Evolutionary conservation across 768 basidiomycete genomes (phyloP).

Genomic region (Russula dissimulans): DNA sequence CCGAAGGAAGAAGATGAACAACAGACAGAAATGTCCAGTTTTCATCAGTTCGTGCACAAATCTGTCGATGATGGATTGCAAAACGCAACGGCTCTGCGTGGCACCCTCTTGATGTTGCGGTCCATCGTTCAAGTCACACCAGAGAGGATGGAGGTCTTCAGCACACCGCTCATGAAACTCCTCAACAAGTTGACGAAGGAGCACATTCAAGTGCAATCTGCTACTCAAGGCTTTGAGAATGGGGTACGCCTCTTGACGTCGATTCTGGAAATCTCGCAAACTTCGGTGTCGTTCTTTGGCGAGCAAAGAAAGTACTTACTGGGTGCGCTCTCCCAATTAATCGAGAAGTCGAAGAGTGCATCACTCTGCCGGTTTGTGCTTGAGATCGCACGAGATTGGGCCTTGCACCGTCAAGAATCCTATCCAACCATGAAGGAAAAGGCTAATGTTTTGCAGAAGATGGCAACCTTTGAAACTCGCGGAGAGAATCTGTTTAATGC

Average conservation of each 20-base stretch:
- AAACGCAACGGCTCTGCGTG: slow-evolving; percentile 60
- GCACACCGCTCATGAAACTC: slow-evolving; percentile 67
- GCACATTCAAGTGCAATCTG: slow-evolving; percentile 40
- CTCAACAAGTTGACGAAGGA: slow-evolving; percentile 83
- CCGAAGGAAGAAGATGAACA: slow-evolving; percentile 68
- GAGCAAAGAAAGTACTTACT: slow-evolving; percentile 82
- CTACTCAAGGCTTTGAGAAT: slow-evolving; percentile 41
- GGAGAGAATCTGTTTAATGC: slow-evolving; percentile 72
- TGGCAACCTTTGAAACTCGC: slow-evolving; percentile 74
- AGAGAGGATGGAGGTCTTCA: slow-evolving; percentile 77
- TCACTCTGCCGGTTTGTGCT: slow-evolving; percentile 77
- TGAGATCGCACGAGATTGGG: slow-evolving; percentile 82
- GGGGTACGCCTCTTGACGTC: slow-evolving; percentile 57
- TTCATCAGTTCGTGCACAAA: slow-evolving; percentile 67
- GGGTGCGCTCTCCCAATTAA: slow-evolving; percentile 65
- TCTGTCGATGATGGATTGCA: slow-evolving; percentile 74
- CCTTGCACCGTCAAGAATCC: slow-evolving; percentile 73
- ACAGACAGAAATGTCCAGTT: slow-evolving; percentile 59
- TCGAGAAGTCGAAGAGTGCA: slow-evolving; percentile 81
- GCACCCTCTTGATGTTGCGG: slow-evolving; percentile 79
- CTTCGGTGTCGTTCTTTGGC: slow-evolving; percentile 69
- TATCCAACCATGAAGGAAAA: slow-evolving; percentile 96
- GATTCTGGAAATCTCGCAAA: slow-evolving; percentile 82
- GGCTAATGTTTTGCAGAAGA: slow-evolving; percentile 77
- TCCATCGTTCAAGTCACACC: slow-evolving; percentile 73